Conservation (phyloP, 306 rosid genomes). For the Quercus ilex region DNA sequence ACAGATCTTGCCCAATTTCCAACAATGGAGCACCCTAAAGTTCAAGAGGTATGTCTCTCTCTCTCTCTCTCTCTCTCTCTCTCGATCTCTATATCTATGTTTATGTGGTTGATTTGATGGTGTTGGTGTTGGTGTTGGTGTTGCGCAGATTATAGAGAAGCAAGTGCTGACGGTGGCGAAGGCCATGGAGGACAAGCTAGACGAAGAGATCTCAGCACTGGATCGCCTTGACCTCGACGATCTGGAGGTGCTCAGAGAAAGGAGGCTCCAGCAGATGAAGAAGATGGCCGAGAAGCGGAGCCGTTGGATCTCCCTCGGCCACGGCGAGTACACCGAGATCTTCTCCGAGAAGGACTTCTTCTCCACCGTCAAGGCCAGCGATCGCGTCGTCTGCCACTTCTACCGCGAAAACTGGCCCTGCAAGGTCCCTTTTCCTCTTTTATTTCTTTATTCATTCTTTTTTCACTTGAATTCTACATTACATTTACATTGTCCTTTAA, state of each 20-base stretch:
- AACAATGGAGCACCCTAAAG: conserved; percentile 58
- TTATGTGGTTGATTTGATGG: too few relatives aligned
- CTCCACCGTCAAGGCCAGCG: conserved; percentile 88
- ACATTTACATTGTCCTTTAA: too few relatives aligned
- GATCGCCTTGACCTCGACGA: conserved; percentile 86
- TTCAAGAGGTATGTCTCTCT: conserved; percentile 59
- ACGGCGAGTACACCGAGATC: conserved; percentile 77
- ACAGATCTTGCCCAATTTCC: conserved; percentile 16
- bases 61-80: not conserved
- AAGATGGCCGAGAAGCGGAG: conserved; percentile 92
- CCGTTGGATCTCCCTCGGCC: conserved; percentile 94
- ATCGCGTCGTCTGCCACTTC: conserved; percentile 98
- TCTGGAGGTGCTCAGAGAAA: conserved; percentile 78
- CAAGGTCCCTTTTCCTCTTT: conserved; percentile 43
- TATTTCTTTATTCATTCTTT: not conserved
- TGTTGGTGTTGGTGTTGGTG: not conserved
- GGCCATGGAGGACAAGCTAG: conserved; percentile 86
- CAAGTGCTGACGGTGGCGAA: conserved; percentile 81
- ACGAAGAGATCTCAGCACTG: conserved; percentile 79
- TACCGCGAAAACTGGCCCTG: conserved; percentile 99
- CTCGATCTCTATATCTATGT: too few relatives aligned
- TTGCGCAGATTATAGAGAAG: conserved; percentile 57
- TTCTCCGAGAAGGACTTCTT: conserved; percentile 88
- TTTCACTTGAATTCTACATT: too few relatives aligned
- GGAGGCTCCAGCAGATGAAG: conserved; percentile 94